Base-by-base conservation (phyloP, 805 yeast genomes). In the Clavispora carvajalis region DNA sequence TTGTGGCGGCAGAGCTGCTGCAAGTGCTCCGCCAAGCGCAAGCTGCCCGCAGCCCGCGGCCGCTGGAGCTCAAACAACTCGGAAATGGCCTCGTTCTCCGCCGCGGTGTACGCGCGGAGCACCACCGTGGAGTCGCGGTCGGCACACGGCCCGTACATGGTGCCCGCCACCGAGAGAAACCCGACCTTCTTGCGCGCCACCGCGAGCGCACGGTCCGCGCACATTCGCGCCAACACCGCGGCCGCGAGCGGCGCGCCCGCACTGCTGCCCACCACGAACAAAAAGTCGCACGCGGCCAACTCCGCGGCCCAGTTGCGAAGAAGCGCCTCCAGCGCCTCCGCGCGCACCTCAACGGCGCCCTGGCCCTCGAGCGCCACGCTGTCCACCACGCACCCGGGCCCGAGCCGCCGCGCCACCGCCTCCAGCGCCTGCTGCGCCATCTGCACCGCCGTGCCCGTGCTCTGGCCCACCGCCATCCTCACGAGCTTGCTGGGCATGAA, bases 301-400 rank as follows among this genome's bases (percentile, higher is more conserved):
- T 49, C 40, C 10, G 46, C 53, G 10, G 37, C 38, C 74, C 74
- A 69, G 41, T 66, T 68, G 10, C 46, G 42, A 9, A 69, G 47
- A 7, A 69, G 42, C 33, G 48, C 40, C 12, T 52, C 37, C 26
- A 62, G 51, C 29, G 53, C 47, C 7, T 53, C 51, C 5, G 56
- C 63, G 31, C 72, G 43, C 10, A 60, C 59, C 7, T 48, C 46
- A 13, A 64, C 55, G 21, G 52, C 55, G 5, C 73, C 73, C 37
- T 59, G 60, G 1, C 74, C 73, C 37, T 69, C 74, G 8, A 69
- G 51, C 5, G 71, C 64, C 25, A 69, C 65, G 0, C 69, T 58
- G 30, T 61, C 59, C 9, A 68, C 59, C 11, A 59, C 59, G 38
- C 40, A 39, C 8, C 48, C 44, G 5, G 45, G 34, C 5, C 48